Percentiles rank a stretch among this genome's conserved stretches.
These are phyloP conservation scores for Ceratocystis destructans DNA, from an alignment of 2,329 filamentous ascomycete species.

Conservation along the genomic window DNA sequence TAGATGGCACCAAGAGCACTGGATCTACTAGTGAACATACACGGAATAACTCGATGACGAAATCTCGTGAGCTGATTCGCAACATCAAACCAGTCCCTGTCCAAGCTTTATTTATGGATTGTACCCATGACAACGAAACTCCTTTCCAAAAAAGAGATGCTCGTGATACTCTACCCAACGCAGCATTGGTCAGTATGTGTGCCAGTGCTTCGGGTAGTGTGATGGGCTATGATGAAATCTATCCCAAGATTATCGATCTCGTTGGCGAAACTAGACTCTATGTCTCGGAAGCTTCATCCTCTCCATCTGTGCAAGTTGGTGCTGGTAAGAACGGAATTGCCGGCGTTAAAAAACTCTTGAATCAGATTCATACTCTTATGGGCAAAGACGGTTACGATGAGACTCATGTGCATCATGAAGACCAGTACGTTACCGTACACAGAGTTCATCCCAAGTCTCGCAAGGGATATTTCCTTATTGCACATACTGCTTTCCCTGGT, in stretches of 20 bases:
- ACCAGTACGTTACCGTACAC: slow-evolving; percentile 92
- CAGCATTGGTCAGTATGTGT: slow-evolving; percentile 91
- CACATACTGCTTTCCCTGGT: slow-evolving; percentile 88
- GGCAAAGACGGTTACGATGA: slow-evolving; percentile 89
- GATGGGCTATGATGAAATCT: slow-evolving; percentile 96
- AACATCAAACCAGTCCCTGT: slow-evolving; percentile 78
- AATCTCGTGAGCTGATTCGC: slow-evolving; percentile 53
- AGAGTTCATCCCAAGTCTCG: slow-evolving; percentile 82
- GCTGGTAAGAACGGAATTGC: slow-evolving; percentile 74
- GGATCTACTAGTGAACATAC: neutral
- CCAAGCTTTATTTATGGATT: slow-evolving; percentile 96
- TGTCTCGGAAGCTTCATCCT: slow-evolving; percentile 57
- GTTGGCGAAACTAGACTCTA: slow-evolving; percentile 82
- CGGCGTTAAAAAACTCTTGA: slow-evolving; percentile 79
- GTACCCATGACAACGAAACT: slow-evolving; percentile 95
- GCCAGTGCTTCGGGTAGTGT: slow-evolving; percentile 88
- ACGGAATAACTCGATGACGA: slow-evolving; percentile 24
- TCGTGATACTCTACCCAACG: slow-evolving; percentile 84
- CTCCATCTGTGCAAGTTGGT: slow-evolving; percentile 45
- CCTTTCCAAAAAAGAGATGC: slow-evolving; percentile 92
- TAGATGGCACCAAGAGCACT: neutral
- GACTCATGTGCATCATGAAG: slow-evolving; percentile 91
- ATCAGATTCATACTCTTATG: slow-evolving; percentile 91
- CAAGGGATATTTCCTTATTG: slow-evolving; percentile 89
- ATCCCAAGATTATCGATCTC: slow-evolving; percentile 82